Conservation (phyloP, 345 rosid genomes). For the Citrus maxima region DNA sequence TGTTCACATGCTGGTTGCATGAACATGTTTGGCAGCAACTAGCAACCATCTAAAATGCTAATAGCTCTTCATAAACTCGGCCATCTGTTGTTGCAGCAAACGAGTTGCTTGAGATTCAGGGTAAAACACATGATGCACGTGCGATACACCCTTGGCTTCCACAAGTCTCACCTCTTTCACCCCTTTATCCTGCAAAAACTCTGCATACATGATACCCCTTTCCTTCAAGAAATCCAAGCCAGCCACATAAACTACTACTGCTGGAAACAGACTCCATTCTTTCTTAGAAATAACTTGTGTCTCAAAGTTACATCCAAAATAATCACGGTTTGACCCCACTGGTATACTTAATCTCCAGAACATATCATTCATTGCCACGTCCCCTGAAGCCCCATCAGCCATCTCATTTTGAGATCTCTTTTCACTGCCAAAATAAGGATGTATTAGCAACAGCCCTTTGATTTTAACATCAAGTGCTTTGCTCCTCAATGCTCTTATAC, state of each 20-base stretch:
- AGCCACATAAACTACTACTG: conserved; percentile 44
- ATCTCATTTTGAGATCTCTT: conserved; percentile 43
- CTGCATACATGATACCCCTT: conserved; percentile 51
- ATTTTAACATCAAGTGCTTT: conserved; percentile 22
- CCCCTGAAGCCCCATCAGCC: conserved; percentile 7
- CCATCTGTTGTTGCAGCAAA: conserved; percentile 54
- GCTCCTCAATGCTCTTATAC: conserved; percentile 27
- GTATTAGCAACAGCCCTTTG: conserved; percentile 42
- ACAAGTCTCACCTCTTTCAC: conserved; percentile 38
- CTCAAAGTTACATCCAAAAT: conserved; percentile 53
- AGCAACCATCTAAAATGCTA: background rate
- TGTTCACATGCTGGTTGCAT: background rate
- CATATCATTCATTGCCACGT: conserved; percentile 47
- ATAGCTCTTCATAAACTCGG: conserved; percentile 34
- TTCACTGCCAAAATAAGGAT: conserved; percentile 63
- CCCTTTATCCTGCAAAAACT: conserved; percentile 38
- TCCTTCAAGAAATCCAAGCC: conserved; percentile 63
- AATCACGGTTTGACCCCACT: conserved; percentile 39
- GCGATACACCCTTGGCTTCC: conserved; percentile 40
- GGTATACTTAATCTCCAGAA: conserved; percentile 61
- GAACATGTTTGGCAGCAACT: background rate
- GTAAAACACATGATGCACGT: conserved; percentile 49
- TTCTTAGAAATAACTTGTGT: conserved; percentile 22
- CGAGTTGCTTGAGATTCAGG: conserved; percentile 46
- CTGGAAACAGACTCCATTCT: conserved; percentile 48